phyloP scores from a whole-genome alignment of 768 basidiomycete species.

The Neoboletus brunneissimus region DNA sequence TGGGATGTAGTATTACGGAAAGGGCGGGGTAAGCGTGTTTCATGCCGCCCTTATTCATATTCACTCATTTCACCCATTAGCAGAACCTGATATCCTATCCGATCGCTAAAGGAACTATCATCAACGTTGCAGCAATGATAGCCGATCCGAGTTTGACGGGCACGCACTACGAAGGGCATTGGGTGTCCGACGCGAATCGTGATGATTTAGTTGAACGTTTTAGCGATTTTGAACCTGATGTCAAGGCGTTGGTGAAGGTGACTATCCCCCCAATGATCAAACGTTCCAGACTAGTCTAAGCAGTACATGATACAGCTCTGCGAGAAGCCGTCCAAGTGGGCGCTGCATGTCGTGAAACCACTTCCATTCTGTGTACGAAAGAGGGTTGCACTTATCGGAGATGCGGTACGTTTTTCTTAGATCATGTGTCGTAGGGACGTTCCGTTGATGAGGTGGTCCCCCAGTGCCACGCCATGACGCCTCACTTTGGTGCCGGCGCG shows the following conservation, averaged over 20 bases:
- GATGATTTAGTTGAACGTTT: slow-evolving; percentile 35
- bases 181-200: slow-evolving; percentile 28
- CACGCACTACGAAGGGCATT: slow-evolving; percentile 31
- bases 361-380: slow-evolving; percentile 40
- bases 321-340: slow-evolving; percentile 41
- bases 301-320: slow-evolving; percentile 28
- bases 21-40: slow-evolving; percentile 1
- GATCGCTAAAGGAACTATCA: slow-evolving; percentile 33
- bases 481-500: slow-evolving; percentile 24
- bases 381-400: slow-evolving; percentile 47
- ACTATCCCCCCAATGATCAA: neutral
- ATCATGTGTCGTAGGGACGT: too few relatives aligned
- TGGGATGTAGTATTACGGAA: slow-evolving; percentile 13
- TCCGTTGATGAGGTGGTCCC: neutral
- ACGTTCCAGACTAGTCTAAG: neutral
- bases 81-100: slow-evolving; percentile 42
- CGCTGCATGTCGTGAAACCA: slow-evolving; percentile 41
- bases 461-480: slow-evolving; percentile 28
- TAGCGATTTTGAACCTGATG: slow-evolving; percentile 39
- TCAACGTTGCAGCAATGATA: slow-evolving; percentile 37
- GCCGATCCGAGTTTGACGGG: slow-evolving; percentile 30
- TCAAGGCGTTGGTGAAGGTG: slow-evolving; percentile 30
- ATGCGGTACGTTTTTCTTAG: slow-evolving; percentile 37
- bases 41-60: neutral
- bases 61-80: neutral